Base-by-base conservation (phyloP, 805 yeast genomes). In the Brettanomyces nanus region DNA sequence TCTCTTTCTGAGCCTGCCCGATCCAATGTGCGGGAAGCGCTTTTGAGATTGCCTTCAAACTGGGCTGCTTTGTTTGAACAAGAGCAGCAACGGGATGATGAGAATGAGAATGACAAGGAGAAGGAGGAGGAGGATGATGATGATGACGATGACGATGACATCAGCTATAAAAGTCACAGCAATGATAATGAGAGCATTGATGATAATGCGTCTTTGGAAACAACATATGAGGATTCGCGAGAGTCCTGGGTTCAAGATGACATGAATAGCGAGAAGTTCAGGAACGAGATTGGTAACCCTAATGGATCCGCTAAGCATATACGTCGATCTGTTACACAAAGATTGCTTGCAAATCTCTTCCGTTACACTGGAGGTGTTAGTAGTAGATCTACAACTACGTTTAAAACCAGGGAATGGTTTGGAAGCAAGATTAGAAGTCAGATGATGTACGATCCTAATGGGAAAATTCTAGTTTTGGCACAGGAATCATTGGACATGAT, bases 401-500 rank as follows among this genome's bases (percentile, higher is more conserved):
- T n/a, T 6, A 37, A 42, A 22, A 37, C 43, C n/a, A 45, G 31
- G 32, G 27, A 31, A 6, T 54, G 61, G 61, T 51, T 56, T 42
- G 49, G 46, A 31, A 42, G 49, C 19, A 49, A 59, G 9, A 49
- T 56, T 17, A 42, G 51, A 27, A 42, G 48, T 29, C 62, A 58
- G 34, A 45, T 60, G 5, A 33, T 51, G 39, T 45, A 63, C 25
- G 65, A 68, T 45, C 62, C 74, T 7, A 83, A 85, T 53, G 85
- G 84, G 18, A 77, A 80, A 45, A 84, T 86, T 1, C 62, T 92
- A 19, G 71, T 83, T 4, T 66, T 90, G 43, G 97, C 97, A 0
- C 81, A 82, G 46, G 98, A 92, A 58, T 80, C 95, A 0, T 63
- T 90, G 34, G 92, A 83, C 31, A 84, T 89, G 86, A 80, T 90